Conservation (phyloP, 805 yeast species). For the Lipomyces kockii region DNA sequence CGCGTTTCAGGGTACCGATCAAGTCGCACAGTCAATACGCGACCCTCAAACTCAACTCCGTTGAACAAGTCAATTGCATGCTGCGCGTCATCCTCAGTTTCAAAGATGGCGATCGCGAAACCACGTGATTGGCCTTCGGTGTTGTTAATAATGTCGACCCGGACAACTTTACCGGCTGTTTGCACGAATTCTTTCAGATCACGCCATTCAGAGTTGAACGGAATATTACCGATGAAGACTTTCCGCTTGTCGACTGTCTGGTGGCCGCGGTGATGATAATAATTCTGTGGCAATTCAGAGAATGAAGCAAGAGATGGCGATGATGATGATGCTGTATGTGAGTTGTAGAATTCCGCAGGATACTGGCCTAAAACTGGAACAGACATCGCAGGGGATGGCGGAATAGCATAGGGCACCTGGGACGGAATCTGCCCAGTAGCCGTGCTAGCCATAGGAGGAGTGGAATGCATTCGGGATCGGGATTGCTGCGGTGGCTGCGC, state of each 20-base stretch:
- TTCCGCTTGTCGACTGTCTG: conserved; percentile 40
- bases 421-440: background rate
- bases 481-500: background rate
- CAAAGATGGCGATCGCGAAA: conserved; percentile 66
- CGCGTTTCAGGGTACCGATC: conserved; percentile 55
- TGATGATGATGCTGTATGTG: conserved; percentile 2
- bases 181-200: conserved; percentile 43
- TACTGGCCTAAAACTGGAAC: background rate
- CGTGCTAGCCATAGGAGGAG: background rate
- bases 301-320: background rate
- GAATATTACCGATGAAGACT: conserved; percentile 46
- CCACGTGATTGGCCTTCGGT: conserved; percentile 56
- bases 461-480: background rate
- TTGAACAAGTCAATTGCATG: conserved; percentile 57
- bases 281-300: background rate
- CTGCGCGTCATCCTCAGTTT: conserved; percentile 53
- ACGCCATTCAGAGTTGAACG: conserved; percentile 43
- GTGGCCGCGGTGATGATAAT: background rate
- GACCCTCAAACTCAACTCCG: conserved; percentile 60
- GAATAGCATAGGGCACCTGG: background rate
- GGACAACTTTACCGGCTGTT: conserved; percentile 39
- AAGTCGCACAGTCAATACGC: conserved; percentile 63
- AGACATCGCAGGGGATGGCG: background rate
- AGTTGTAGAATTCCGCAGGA: background rate
- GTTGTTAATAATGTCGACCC: conserved; percentile 50